phyloP scores from a whole-genome alignment of 208 protist genomes.

The Balamuthia mandrillaris region DNA sequence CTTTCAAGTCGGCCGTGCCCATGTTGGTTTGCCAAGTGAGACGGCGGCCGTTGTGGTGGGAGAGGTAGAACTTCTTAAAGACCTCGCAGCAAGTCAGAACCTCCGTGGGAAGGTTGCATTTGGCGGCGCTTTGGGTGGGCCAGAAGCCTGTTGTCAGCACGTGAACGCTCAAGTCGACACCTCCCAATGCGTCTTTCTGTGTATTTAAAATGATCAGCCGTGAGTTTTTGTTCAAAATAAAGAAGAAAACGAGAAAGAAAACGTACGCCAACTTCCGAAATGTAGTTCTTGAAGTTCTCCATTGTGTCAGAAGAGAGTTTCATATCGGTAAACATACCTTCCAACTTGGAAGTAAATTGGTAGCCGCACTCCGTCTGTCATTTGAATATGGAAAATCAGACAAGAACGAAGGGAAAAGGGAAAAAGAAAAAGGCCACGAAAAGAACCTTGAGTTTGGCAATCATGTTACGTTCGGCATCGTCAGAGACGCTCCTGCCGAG shows the following conservation, averaged over 20 bases:
- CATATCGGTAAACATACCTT: constrained; percentile 86
- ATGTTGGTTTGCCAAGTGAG: constrained; percentile 76
- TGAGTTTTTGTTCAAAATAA: too few species aligned
- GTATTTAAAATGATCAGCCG: too few species aligned
- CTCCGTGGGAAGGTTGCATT: constrained; percentile 56
- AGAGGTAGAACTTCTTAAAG: constrained; percentile 74
- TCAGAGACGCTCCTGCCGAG: constrained; percentile 64
- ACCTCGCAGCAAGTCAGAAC: constrained; percentile 57
- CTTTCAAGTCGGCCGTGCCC: constrained; percentile 73
- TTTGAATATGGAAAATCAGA: too few species aligned
- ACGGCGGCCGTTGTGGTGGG: constrained; percentile 65
- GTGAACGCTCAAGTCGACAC: constrained; percentile 73
- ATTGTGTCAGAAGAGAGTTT: constrained; percentile 71
- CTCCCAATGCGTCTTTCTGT: background rate
- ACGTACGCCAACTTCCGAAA: background rate
- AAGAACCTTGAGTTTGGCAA: constrained; percentile 82
- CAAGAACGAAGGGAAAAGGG: too few species aligned
- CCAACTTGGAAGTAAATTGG: constrained; percentile 80
- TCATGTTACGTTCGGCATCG: constrained; percentile 78
- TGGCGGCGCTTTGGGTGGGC: constrained; percentile 64
- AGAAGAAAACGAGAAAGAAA: too few species aligned
- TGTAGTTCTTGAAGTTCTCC: constrained; percentile 61
- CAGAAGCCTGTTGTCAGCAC: constrained; percentile 82
- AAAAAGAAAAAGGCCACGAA: too few species aligned
- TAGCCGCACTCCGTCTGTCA: constrained; percentile 75